Conservation (phyloP, 352 stramenopile genomes). For the Globisporangium nodosum region DNA sequence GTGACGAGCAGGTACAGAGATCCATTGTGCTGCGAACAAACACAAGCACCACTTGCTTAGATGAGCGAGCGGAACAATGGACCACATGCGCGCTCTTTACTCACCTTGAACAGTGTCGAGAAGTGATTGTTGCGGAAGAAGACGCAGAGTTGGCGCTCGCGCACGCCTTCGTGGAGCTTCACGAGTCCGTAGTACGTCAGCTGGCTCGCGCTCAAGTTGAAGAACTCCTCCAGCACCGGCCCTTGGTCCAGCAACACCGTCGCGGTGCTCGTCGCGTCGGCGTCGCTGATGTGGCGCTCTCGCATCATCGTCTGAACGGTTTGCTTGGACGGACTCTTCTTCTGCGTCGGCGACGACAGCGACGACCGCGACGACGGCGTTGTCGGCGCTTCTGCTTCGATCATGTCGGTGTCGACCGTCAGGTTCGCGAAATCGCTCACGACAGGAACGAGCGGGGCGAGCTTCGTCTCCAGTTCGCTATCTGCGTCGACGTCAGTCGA, state of each 20-base stretch:
- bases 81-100: neutral
- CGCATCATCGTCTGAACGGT: conserved; percentile 72
- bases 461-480: conserved; percentile 8
- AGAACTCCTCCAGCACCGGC: conserved; percentile 86
- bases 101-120: conserved; percentile 93
- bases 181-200: conserved; percentile 93
- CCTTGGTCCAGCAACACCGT: conserved; percentile 70
- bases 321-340: conserved; percentile 62
- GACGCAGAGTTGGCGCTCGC: conserved; percentile 89
- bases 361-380: conserved; percentile 17
- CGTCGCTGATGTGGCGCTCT: conserved; percentile 69
- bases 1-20: conserved; percentile 95
- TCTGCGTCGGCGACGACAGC: conserved; percentile 21
- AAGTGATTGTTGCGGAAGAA: conserved; percentile 99
- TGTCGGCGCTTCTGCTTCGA: neutral
- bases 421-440: conserved; percentile 25
- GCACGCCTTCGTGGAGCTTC: conserved; percentile 89
- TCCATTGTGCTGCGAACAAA: conserved; percentile 66
- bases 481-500: neutral
- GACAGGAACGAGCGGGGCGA: conserved; percentile 3
- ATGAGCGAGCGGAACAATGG: neutral
- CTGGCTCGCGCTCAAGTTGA: conserved; percentile 88
- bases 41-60: neutral
- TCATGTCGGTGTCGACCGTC: conserved; percentile 35
- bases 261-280: conserved; percentile 50